These are phyloP conservation scores for Pythium dissotocum DNA, from an alignment of 352 stramenopile genomes.

Conservation along the genomic window DNA sequence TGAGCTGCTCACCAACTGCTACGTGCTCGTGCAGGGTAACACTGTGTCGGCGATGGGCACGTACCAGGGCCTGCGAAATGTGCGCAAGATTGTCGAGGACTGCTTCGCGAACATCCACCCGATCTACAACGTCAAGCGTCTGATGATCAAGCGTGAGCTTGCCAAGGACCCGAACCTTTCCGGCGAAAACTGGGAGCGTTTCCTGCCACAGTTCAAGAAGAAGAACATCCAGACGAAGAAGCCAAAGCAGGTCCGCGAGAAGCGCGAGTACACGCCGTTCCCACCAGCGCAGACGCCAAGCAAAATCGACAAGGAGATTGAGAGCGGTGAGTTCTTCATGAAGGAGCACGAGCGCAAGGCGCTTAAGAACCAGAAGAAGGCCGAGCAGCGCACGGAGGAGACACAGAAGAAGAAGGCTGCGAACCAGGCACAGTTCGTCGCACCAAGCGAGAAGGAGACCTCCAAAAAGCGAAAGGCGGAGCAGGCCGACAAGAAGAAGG, in stretches of 20 bases:
- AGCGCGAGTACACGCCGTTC: constrained; percentile 99
- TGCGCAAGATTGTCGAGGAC: constrained; percentile 97
- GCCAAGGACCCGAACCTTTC: constrained; percentile 97
- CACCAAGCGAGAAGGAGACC: constrained; percentile 75
- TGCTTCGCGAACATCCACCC: constrained; percentile 99
- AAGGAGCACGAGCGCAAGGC: constrained; percentile 95
- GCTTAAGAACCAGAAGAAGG: constrained; percentile 90
- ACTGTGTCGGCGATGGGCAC: constrained; percentile 92
- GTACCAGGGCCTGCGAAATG: constrained; percentile 92
- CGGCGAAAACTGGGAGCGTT: constrained; percentile 98
- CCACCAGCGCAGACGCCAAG: constrained; percentile 93
- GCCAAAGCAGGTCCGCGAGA: constrained; percentile 86
- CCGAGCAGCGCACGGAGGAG: constrained; percentile 57
- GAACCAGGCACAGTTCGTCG: constrained; percentile 74
- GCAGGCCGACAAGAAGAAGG: constrained; percentile 49
- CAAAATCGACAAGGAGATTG: constrained; percentile 99
- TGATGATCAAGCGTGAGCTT: constrained; percentile 99
- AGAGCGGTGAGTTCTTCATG: constrained; percentile 99
- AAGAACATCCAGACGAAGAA: constrained; percentile 99
- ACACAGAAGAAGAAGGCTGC: constrained; percentile 69
- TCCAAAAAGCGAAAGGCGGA: constrained; percentile 78
- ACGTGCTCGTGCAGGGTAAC: constrained; percentile 98
- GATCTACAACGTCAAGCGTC: constrained; percentile 99
- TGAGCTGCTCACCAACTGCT: constrained; percentile 99
- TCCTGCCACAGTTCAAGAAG: constrained; percentile 99